Base-by-base conservation (phyloP, 2,329 filamentous ascomycete genomes). In the Fusarium azukiicola region DNA sequence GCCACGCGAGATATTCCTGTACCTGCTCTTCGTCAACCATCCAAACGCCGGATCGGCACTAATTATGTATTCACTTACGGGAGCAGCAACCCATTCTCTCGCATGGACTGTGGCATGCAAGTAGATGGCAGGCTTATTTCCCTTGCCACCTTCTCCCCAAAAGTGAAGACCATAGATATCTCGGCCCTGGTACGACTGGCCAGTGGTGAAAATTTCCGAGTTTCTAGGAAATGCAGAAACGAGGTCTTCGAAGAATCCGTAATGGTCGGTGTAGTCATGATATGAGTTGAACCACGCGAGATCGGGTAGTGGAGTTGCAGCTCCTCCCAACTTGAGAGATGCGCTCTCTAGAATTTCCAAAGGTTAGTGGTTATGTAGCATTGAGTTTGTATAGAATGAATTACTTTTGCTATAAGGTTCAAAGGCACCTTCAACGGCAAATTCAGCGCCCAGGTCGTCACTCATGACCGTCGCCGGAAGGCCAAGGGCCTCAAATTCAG, bases 161-260 rank as follows among this genome's bases (percentile, higher is more conserved):
- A 93, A 87, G 76, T 93, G 91, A 69, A 93, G 84, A 10, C 94
- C 96, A 16, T 92, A 91, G 74, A 97, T 96, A 75, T 86, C 77
- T 42, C 89, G 87, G 9, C 90, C 90, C 67, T 91, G 82, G 49
- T 86, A 84, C 1, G 91, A 91, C 54, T 84, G 87, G 21, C 92
- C 92, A 12, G 89, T 86, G 13, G 85, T 87, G 52, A 93, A 86
- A 40, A 92, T 84, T 79, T 90, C 88, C 2, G 91, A 87, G 75
- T 90, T 89, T 46, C 76, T 76, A 9, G 90, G 85, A 77, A 90
- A 88, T 12, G 84, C 77, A 1, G 86, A 78, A 32, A 87, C 85
- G 16, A 93, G 83, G 66, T 90, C 88, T 2, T 84, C 82, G 67
- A 92, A 86, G 79, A 88, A 93, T 47, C 86, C 81, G 38, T 91